A percentile compares a stretch with the other conserved stretches of the same genome.
phyloP scores from a whole-genome alignment of 306 rosid genomes.

The Psophocarpus tetragonolobus region DNA sequence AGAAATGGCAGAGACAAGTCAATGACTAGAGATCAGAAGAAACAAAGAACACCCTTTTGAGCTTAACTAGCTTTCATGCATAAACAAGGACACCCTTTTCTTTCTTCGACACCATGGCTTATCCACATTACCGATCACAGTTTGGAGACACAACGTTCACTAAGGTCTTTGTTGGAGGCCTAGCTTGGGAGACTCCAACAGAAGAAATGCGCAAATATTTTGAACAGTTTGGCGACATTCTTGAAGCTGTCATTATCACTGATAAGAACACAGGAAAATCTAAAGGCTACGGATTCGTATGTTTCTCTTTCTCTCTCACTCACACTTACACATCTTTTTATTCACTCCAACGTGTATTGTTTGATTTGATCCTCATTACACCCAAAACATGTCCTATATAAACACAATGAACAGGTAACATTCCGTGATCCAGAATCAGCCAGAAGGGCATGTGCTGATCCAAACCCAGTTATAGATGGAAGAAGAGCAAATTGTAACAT shows the following conservation, averaged over 20 bases:
- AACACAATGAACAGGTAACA: constrained; percentile 55
- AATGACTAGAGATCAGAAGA: neutral
- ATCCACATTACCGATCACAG: constrained; percentile 84
- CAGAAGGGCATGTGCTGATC: constrained; percentile 74
- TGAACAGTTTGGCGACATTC: constrained; percentile 92
- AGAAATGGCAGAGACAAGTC: neutral
- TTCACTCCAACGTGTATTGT: neutral
- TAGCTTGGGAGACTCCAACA: constrained; percentile 98
- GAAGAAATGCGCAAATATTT: constrained; percentile 81
- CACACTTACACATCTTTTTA: neutral
- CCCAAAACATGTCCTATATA: neutral
- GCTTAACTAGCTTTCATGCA: constrained; percentile 37
- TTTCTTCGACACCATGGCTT: constrained; percentile 55
- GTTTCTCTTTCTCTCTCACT: constrained; percentile 33
- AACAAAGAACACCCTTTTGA: neutral
- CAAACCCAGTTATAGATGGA: constrained; percentile 83
- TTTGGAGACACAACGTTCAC: constrained; percentile 95
- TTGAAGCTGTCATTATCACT: constrained; percentile 86
- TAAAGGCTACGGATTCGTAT: constrained; percentile 93
- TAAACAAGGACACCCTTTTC: constrained; percentile 3
- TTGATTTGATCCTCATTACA: constrained; percentile 1
- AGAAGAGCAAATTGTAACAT: constrained; percentile 92
- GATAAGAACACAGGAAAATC: constrained; percentile 84
- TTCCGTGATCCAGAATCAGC: constrained; percentile 89
- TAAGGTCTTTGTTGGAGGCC: constrained; percentile 90